Base-by-base conservation (phyloP, 768 basidiomycete genomes). In the Lanmaoa rubissima region DNA sequence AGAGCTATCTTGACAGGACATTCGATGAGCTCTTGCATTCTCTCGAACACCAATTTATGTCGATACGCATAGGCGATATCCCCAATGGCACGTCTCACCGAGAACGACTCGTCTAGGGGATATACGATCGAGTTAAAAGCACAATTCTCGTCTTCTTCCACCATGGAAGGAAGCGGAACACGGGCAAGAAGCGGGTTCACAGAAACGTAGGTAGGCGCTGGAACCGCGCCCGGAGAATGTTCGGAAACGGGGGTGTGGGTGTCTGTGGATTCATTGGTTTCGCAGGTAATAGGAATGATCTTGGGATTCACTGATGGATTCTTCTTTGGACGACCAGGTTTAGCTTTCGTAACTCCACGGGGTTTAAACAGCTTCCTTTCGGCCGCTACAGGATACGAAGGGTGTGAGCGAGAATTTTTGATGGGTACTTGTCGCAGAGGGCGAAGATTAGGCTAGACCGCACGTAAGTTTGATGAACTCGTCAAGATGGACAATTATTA, bases 301-400 rank as follows among this genome's bases (percentile, higher is more conserved):
- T 58, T 58, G 43, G 36, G 50, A 55, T 54, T 52, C 48, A 31
- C 34, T 13, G 46, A 46, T 32, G 49, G 48, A 40, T 40, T 55
- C 51, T 67, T 74, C 56, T 51, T 72, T 39, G 69, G 69, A 48
- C 68, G 69, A 42, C 69, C 69, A 12, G 58, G 61, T 57, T 58
- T 80, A 42, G 55, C 59, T 56, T 71, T 74, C 16, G 66, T 63
- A 59, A 71, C 40, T 42, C 67, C 69, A 41, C 71, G 69, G 52
- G 67, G 54, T 45, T 67, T 70, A 42, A 43, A 49, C 17, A 55
- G 2, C 46, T 56, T 71, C 54, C 51, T 55, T 26, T 66, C 60
- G 4, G 53, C 24, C 38, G 45, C 47, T 41, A 61, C 17, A 51
- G 63, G 35, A 44, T 63, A 46, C 48, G 64, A 44, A 35, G 64